A percentile compares a stretch with the other conserved stretches of the same genome.
These are phyloP conservation scores for Tilletia caries DNA, from an alignment of 1,284 basidiomycete species.

Conservation along the genomic window DNA sequence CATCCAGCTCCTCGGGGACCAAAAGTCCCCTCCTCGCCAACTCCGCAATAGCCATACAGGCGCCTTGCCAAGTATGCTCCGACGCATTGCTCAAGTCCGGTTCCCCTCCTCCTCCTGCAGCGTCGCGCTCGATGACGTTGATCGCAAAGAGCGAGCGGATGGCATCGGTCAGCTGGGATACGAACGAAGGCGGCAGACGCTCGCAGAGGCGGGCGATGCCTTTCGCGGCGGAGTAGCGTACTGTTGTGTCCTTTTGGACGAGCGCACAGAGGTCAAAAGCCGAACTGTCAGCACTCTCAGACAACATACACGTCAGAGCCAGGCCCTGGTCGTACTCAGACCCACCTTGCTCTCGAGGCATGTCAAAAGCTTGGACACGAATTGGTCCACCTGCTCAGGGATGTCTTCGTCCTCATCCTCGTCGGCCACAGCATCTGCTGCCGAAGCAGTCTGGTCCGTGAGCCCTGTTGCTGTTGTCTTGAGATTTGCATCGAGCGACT, in stretches of 20 bases:
- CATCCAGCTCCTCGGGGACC: conserved; percentile 22
- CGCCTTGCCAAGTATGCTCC: conserved; percentile 91
- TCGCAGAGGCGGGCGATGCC: conserved; percentile 81
- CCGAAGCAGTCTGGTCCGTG: neutral
- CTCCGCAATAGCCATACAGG: conserved; percentile 87
- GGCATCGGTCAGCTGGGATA: conserved; percentile 75
- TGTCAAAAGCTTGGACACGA: conserved; percentile 65
- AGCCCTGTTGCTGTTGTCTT: neutral
- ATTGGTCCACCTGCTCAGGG: conserved; percentile 73
- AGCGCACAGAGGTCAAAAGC: no score
- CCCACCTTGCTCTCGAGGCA: conserved; percentile 76
- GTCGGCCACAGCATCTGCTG: neutral
- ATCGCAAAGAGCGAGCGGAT: conserved; percentile 66
- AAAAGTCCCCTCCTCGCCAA: conserved; percentile 74
- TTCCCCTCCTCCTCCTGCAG: conserved; percentile 55
- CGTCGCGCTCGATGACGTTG: conserved; percentile 64
- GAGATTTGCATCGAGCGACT: neutral
- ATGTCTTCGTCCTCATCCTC: conserved; percentile 46
- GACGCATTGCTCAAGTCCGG: conserved; percentile 63
- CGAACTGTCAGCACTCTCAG: neutral
- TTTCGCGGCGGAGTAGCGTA: conserved; percentile 93
- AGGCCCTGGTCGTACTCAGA: no score
- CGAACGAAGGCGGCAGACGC: conserved; percentile 71
- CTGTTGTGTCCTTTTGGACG: conserved; percentile 74
- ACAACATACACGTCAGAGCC: no score